Percentiles rank a stretch among this genome's conserved stretches.
Evolutionary conservation across 164 flowering plant species (phyloP).

Genomic region (Vitis amurensis): DNA sequence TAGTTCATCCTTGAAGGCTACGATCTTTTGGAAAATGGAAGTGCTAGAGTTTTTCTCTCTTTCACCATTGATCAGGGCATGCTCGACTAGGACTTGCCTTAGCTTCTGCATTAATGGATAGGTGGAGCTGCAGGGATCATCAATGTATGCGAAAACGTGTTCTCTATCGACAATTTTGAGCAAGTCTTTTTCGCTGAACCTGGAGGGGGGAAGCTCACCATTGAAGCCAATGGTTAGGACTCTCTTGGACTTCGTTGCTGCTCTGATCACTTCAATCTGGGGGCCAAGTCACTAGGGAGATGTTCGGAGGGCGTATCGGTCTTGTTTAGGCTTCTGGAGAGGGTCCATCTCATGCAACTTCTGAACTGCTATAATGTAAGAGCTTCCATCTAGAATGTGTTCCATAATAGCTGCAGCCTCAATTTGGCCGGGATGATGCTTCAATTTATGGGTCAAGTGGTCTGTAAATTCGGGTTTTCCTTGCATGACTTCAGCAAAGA

Average conservation of each 20-base stretch:
- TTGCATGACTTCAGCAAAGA: conserved; percentile 10
- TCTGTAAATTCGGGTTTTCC: conserved; percentile 4
- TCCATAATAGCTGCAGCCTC: conserved; percentile 12
- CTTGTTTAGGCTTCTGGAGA: too few species aligned
- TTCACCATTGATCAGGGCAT: conserved; percentile 28
- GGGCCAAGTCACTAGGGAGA: too few species aligned
- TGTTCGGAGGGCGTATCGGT: too few species aligned
- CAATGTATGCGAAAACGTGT: conserved; percentile 33
- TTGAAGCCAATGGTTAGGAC: conserved; percentile 21
- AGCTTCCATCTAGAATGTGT: too few species aligned
- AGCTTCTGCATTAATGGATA: conserved; percentile 47
- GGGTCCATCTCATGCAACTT: too few species aligned
- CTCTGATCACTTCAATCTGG: too few species aligned
- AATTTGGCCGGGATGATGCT: conserved; percentile 47
- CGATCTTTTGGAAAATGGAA: conserved; percentile 38
- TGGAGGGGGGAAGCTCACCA: conserved; percentile 37
- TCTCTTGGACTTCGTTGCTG: conserved; percentile 1
- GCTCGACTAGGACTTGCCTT: conserved; percentile 39
- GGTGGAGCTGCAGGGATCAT: conserved; percentile 37
- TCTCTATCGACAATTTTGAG: conserved; percentile 38
- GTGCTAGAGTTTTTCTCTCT: conserved; percentile 20
- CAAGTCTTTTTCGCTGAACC: conserved; percentile 39
- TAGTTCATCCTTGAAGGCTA: conserved; percentile 37
- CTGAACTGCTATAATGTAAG: too few species aligned
- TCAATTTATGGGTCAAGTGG: conserved; percentile 33